These are phyloP conservation scores for Juglanconis sp. DNA, from an alignment of 2,329 filamentous ascomycete genomes.

Conservation along the genomic window DNA sequence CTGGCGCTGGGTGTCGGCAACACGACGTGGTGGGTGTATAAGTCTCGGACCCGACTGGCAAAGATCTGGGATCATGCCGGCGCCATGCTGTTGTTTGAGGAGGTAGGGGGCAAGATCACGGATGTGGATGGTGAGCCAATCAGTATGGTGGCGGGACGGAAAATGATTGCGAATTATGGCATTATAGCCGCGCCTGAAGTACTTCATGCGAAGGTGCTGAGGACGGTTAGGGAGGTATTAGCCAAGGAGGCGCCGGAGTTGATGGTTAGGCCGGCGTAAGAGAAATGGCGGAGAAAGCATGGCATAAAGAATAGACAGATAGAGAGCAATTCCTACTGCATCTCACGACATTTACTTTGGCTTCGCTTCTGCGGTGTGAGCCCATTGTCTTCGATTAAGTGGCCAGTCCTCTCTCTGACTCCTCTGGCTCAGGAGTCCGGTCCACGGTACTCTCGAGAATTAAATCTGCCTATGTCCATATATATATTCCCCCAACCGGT, in stretches of 20 bases:
- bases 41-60: constrained; percentile 41
- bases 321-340: background rate
- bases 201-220: constrained; percentile 43
- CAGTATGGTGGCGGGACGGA: constrained; percentile 47
- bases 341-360: background rate
- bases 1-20: constrained; percentile 52
- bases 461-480: background rate
- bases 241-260: constrained; percentile 31
- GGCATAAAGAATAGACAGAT: background rate
- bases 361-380: too few species aligned
- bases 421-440: too few species aligned
- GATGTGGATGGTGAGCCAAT: constrained; percentile 51
- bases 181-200: constrained; percentile 51
- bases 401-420: too few species aligned
- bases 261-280: constrained; percentile 22
- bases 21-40: constrained; percentile 56
- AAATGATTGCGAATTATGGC: constrained; percentile 49
- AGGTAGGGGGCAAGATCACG: constrained; percentile 53
- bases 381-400: background rate
- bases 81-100: constrained; percentile 56
- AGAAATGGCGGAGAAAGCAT: background rate
- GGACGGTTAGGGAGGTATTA: constrained; percentile 32
- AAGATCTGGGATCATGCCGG: constrained; percentile 62
- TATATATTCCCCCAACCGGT: background rate
- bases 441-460: background rate